Percentiles rank a stretch among this genome's conserved stretches.
phyloP scores from a whole-genome alignment of 805 yeast genomes.

The Starmerella ratchasimensis region DNA sequence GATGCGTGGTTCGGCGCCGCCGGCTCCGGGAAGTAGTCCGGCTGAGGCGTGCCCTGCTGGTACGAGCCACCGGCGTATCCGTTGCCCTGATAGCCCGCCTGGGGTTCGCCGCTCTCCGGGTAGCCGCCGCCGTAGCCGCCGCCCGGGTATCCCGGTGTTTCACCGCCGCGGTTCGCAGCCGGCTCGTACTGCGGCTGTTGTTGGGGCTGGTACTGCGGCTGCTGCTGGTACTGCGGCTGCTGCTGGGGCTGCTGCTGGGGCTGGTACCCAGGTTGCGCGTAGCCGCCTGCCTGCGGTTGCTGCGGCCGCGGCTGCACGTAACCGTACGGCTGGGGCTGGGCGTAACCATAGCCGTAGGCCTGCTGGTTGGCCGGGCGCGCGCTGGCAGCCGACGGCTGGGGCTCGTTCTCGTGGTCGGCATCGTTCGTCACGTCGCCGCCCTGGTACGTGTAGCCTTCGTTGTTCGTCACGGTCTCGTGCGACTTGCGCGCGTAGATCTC shows the following conservation, averaged over 20 bases:
- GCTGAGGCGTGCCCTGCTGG: too few species aligned
- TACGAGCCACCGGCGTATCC: too few species aligned
- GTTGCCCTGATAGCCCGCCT: neutral
- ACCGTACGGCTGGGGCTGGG: neutral
- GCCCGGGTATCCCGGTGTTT: neutral
- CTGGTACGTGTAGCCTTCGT: slow-evolving; percentile 6
- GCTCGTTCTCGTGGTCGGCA: too few species aligned
- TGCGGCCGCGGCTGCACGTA: too few species aligned
- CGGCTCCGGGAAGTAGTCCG: too few species aligned
- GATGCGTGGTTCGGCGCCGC: neutral
- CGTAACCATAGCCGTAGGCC: too few species aligned
- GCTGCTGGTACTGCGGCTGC: neutral
- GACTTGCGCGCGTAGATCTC: neutral
- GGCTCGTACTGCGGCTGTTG: too few species aligned
- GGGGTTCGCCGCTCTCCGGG: neutral
- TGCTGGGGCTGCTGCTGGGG: neutral
- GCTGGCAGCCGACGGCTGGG: too few species aligned
- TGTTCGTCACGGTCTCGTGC: neutral
- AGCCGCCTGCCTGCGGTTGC: neutral
- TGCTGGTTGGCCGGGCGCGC: too few species aligned
- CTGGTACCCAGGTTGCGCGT: neutral
- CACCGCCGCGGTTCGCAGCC: too few species aligned
- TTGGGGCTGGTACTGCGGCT: neutral
- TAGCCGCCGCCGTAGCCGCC: neutral
- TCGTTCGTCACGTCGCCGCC: slow-evolving; percentile 5